Evolutionary conservation across 805 yeast genomes (phyloP), one percentile per base, ranked within the genome.

Genomic region (Spathaspora gorwiae): DNA sequence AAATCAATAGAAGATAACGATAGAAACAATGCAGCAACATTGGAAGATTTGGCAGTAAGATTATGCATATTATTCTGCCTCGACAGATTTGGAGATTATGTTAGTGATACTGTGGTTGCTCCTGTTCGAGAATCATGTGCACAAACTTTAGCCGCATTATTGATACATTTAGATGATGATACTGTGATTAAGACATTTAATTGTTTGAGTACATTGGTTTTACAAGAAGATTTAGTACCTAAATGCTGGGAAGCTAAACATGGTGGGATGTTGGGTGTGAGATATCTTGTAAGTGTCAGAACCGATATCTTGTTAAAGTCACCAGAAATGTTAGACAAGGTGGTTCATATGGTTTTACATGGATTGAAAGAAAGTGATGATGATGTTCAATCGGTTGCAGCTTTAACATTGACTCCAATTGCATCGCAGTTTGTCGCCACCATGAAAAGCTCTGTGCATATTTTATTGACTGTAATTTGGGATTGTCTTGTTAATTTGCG

Each of bases 81-180:
- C 43, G 99, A 94, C 66, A 70, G 98, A 54, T 94, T 94, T 66
- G 98, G 97, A 39, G 99, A 94, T 68, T 94, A 87, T 63, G 96
- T 94, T 30, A 84, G 95, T 37, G 99, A 94, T 60, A 95, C 96
- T 6, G 99, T 94, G 11, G 95, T 94, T 34, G 98, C 98, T 0
- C 99, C 99, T 1, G 98, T 94, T 5, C 73, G 99, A 59, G 99
- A 95, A 65, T 89, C 96, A 32, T 89, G 92, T 27, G 97, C 97
- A 0, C 99, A 94, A 65, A 81, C 97, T 0, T 66, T 94, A 40
- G 98, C 96, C 12, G 96, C 97, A 1, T 66, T 92, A 35, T 67
- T 94, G 38, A 69, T 85, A n/a, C 94, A 89, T 63, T 65, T 94
- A 41, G 75, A 81, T 14, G 77, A 78, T 35, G 75, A 72, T 2